Evolutionary conservation across 352 stramenopile species (phyloP).

Genomic region (Thalassiosira livingstoniorum): DNA sequence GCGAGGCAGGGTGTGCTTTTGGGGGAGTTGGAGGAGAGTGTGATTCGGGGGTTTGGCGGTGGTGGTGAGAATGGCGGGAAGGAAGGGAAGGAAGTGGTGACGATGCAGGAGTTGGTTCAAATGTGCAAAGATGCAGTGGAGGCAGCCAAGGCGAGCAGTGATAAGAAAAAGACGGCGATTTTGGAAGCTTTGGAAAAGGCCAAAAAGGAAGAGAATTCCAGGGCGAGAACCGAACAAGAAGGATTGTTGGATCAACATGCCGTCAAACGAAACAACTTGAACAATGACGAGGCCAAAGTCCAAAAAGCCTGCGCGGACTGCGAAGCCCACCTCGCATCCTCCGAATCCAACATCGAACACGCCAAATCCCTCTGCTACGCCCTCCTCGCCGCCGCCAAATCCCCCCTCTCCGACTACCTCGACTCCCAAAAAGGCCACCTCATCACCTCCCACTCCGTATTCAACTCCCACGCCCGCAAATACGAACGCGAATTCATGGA

Average conservation of each 20-base stretch:
- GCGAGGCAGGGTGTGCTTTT: conserved; percentile 88
- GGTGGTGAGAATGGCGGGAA: too few species aligned
- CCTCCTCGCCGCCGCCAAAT: conserved; percentile 69
- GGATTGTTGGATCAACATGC: conserved; percentile 77
- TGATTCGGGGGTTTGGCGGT: too few species aligned
- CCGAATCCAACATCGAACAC: conserved; percentile 32
- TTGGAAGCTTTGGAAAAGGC: conserved; percentile 59
- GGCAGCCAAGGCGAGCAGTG: conserved; percentile 67
- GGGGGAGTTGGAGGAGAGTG: conserved; percentile 61
- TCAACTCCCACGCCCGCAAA: conserved; percentile 81
- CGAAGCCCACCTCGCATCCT: too few species aligned
- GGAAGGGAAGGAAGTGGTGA: too few species aligned
- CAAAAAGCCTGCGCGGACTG: conserved; percentile 43
- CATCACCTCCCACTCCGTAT: conserved; percentile 82
- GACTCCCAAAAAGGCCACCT: conserved; percentile 76
- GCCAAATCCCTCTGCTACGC: too few species aligned
- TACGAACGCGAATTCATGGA: conserved; percentile 97
- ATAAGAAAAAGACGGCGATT: conserved; percentile 60
- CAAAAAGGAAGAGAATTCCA: conserved; percentile 61
- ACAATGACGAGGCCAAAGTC: conserved; percentile 62
- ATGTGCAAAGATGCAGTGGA: conserved; percentile 56
- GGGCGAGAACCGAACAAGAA: conserved; percentile 64
- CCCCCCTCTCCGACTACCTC: conserved; percentile 76
- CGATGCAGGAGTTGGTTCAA: conserved; percentile 49
- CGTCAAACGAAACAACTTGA: conserved; percentile 76